A percentile compares a stretch with the other conserved stretches of the same genome.
These are phyloP conservation scores for Citrullus colocynthis DNA, from an alignment of 306 rosid species.

Conservation along the genomic window DNA sequence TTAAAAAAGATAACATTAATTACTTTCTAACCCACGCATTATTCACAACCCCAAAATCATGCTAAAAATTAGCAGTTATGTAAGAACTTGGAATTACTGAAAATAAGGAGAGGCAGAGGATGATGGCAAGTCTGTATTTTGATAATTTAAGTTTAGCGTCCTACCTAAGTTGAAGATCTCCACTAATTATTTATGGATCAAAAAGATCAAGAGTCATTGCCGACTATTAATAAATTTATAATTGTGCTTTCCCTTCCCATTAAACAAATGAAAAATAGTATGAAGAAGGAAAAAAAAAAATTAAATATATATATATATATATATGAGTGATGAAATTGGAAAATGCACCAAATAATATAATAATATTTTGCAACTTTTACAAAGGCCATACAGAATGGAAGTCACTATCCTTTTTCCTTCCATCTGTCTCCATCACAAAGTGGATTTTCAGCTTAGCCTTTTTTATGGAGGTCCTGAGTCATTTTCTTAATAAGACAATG, in stretches of 20 bases:
- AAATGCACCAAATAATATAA: background rate
- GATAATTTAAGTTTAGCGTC: background rate
- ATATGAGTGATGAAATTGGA: background rate
- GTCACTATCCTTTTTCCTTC: background rate
- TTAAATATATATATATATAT: too few relatives aligned
- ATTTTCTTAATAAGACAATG: background rate
- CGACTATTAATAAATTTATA: background rate
- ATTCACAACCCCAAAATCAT: background rate
- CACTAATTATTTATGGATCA: background rate
- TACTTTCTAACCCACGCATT: background rate
- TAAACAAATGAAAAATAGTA: background rate
- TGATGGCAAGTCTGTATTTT: background rate
- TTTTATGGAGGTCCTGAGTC: background rate
- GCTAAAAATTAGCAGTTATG: background rate
- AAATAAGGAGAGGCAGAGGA: background rate
- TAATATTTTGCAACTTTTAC: background rate
- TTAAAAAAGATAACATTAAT: background rate
- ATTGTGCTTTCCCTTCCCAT: background rate
- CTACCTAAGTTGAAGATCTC: background rate
- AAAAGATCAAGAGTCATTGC: background rate
- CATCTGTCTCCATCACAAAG: conserved; percentile 4
- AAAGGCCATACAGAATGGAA: background rate
- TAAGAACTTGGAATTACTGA: background rate
- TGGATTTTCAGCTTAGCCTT: background rate
- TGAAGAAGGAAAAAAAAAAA: background rate